These are phyloP conservation scores for Phytophthora rubi DNA, from an alignment of 352 stramenopile genomes.

Conservation along the genomic window DNA sequence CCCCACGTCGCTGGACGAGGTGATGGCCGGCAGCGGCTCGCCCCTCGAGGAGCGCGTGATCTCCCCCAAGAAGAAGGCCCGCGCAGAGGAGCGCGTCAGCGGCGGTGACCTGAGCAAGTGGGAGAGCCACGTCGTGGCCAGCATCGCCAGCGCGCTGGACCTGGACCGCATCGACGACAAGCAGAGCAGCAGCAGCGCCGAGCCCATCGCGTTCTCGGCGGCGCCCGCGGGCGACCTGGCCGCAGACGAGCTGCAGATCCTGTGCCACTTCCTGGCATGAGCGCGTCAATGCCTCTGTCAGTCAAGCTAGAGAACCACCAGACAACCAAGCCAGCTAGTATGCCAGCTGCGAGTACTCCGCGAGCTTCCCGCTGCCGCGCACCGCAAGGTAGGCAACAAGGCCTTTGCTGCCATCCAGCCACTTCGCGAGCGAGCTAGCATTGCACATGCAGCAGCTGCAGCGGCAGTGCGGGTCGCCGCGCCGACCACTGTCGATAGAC, in stretches of 20 bases:
- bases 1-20: slow-evolving; percentile 53
- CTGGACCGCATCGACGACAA: slow-evolving; percentile 22
- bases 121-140: slow-evolving; percentile 35
- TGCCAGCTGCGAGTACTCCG: too few species aligned
- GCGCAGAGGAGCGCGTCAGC: slow-evolving; percentile 21
- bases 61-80: slow-evolving; percentile 57
- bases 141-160: slow-evolving; percentile 32
- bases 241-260: slow-evolving; percentile 49
- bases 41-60: slow-evolving; percentile 39
- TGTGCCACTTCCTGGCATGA: slow-evolving; percentile 53
- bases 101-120: slow-evolving; percentile 39
- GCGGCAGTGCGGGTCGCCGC: too few species aligned
- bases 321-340: too few species aligned
- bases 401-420: too few species aligned
- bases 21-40: slow-evolving; percentile 6
- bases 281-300: background rate
- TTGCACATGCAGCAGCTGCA: too few species aligned
- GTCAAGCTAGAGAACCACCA: too few species aligned
- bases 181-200: slow-evolving; percentile 11
- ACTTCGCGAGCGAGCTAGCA: too few species aligned
- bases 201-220: slow-evolving; percentile 37
- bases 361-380: too few species aligned
- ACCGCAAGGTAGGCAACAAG: too few species aligned
- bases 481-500: too few species aligned
- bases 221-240: slow-evolving; percentile 31